Conservation (phyloP, 345 rosid species). For the Rubroshorea leprosula region DNA sequence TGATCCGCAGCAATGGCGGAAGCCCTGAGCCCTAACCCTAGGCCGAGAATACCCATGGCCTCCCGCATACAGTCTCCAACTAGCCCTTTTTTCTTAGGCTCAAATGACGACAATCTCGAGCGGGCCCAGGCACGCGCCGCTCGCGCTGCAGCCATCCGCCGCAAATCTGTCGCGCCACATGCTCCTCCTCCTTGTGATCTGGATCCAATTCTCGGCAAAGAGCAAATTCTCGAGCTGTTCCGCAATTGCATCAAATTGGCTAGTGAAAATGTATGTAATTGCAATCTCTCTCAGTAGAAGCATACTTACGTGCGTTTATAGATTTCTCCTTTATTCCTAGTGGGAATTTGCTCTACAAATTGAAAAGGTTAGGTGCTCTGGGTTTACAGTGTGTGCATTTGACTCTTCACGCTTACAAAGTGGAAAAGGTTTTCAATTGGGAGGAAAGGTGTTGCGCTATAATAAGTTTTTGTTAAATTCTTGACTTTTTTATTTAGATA, state of each 20-base stretch:
- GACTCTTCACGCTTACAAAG: too few species aligned
- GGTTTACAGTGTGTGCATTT: too few species aligned
- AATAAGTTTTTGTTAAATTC: too few species aligned
- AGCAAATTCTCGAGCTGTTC: slow-evolving; percentile 78
- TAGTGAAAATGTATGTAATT: slow-evolving; percentile 67
- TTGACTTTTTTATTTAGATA: too few species aligned
- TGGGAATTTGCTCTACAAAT: too few species aligned
- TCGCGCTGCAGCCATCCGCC: slow-evolving; percentile 78
- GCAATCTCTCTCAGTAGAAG: too few species aligned
- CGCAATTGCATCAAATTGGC: slow-evolving; percentile 93
- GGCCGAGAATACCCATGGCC: slow-evolving; percentile 45
- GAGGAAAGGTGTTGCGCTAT: too few species aligned
- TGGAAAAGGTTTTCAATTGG: too few species aligned
- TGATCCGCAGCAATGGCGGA: too few species aligned
- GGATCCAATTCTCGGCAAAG: slow-evolving; percentile 60
- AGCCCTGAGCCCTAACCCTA: slow-evolving; percentile 60
- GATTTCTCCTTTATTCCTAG: too few species aligned
- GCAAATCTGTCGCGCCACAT: slow-evolving; percentile 37
- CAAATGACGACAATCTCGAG: slow-evolving; percentile 76
- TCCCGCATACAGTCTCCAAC: slow-evolving; percentile 74
- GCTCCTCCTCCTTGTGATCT: slow-evolving; percentile 31
- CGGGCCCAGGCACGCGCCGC: slow-evolving; percentile 90
- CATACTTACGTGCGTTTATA: too few species aligned
- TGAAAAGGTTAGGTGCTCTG: too few species aligned
- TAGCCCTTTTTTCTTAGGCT: slow-evolving; percentile 70